Evolutionary conservation across 2,329 filamentous ascomycete genomes (phyloP).

Genomic region (Ascocoryne sarcoides): DNA sequence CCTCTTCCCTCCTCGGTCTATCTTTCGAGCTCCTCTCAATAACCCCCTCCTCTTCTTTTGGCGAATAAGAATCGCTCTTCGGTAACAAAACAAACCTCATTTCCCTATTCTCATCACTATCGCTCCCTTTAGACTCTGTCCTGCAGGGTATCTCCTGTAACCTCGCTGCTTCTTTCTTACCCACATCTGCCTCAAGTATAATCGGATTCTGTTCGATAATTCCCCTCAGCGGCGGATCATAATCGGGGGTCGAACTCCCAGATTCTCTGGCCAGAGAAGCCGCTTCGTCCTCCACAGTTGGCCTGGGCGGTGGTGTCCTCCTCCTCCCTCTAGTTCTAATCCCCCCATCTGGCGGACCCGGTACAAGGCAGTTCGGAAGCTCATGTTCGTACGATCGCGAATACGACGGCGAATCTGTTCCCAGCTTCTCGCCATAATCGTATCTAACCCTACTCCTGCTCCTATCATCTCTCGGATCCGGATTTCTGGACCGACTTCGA

Average conservation of each 20-base stretch:
- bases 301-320: constrained; percentile 43
- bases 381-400: too few species aligned
- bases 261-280: constrained; percentile 54
- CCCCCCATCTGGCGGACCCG: too few species aligned
- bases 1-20: background rate
- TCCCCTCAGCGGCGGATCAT: constrained; percentile 53
- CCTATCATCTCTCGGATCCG: background rate
- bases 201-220: constrained; percentile 60
- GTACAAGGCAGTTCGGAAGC: too few species aligned
- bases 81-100: constrained; percentile 55
- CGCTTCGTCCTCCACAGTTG: constrained; percentile 61
- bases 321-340: constrained; percentile 16
- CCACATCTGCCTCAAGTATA: constrained; percentile 48
- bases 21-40: background rate
- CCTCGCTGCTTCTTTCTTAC: constrained; percentile 23
- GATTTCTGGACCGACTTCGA: background rate
- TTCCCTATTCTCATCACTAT: constrained; percentile 34
- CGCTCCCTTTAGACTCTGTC: constrained; percentile 10
- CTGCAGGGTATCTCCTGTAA: constrained; percentile 18
- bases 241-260: constrained; percentile 23
- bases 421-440: too few species aligned
- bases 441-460: too few species aligned
- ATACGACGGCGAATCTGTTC: too few species aligned
- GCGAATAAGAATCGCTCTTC: constrained; percentile 15
- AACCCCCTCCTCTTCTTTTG: constrained; percentile 3